Base-by-base conservation (phyloP, 2,329 filamentous ascomycete species). In the Thyridium curvatum region DNA sequence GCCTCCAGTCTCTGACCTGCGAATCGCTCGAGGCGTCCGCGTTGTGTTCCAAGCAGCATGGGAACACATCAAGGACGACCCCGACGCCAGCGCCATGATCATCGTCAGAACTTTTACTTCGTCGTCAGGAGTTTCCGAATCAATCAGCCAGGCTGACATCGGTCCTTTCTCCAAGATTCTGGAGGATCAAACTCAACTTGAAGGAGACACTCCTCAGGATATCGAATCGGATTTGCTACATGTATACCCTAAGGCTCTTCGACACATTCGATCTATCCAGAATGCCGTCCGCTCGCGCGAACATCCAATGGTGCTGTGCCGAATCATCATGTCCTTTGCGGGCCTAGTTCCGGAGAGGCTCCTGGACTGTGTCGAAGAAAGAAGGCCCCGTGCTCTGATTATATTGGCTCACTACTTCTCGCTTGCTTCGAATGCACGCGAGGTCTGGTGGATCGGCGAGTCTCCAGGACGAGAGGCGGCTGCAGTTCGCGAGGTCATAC, bases 401-500 rank as follows among this genome's bases (percentile, higher is more conserved):
- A 41, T 54, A 30, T 38, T 54, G 32, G 51, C 48, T 8, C 45
- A 51, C 33, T 52, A 47, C 32, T 54, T 54, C 8, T 48, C 46
- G 12, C 29, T 40, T 16, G 14, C 34, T 3, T 33, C 14, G 17
- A 18, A 14, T 12, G 38, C 38, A 4, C 10, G 18, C 17, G 30
- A 36, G 7, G 15, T 40, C 10, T 40, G 38, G 38, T 40, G 38
- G 38, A 29, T 40, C 2, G 38, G 38, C 3, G 9, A 32, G 17
- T 35, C 16, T 12, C 29, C 38, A 3, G 8, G 10, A 8, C 34
- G 38, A 8, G 38, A 40, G 34, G 34, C 35, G 13, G 15, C 32
- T 12, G 34, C 29, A 12, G 36, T 40, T 15, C n/a, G 28, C 21
- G 10, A 26, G 21, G 10, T 6, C 21, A 26, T 26, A 6, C 21